Base-by-base conservation (phyloP, 2,329 filamentous ascomycete genomes). In the Ophiocordyceps camponoti-floridani region DNA sequence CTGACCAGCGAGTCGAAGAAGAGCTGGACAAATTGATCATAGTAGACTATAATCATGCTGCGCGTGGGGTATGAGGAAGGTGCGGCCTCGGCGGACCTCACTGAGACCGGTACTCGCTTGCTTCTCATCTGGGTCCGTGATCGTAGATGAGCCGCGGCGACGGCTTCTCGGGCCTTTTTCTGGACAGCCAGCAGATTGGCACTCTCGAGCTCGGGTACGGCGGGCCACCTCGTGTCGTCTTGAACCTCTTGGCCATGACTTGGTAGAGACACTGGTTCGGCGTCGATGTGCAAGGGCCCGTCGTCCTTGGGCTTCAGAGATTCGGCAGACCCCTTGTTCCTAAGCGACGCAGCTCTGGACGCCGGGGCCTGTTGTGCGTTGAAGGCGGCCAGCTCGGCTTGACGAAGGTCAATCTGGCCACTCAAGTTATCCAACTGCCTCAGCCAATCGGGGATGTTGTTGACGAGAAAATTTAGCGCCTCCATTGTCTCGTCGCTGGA, bases 11-110 rank as follows among this genome's bases (percentile, higher is more conserved):
- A 72, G 53, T 94, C 87, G 51, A 95, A 86, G 37, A 81, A 77
- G 43, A 77, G 77, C 57, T 95, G 87, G 4, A 93, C 80, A 49
- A 85, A 80, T 52, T 82, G 84, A 57, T 95, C 88, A 58, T 95
- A 95, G 61, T 86, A 88, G n/a, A 95, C 83, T 38, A 91, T 79
- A 38, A 89, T 80, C 70, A 85, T 82, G 46, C 72, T 79, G 51
- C 82, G 75, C 4, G 77, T 78, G 45, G 83, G 77, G 57, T 82
- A 82, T 49, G 77, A 75, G 11, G 66, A 60, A 1, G 67, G 58
- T 2, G 62, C 58, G 11, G 73, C 69, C 35, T 65, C 64, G 33
- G 61, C 65, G 40, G 71, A 75, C 43, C 69, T 52, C 51, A 75
- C 62, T 0, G 73, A 76, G 23, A 70, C 62, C 12, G 69, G 67